phyloP scores from a whole-genome alignment of 257 asterid species.

The Penstemon newberryi region DNA sequence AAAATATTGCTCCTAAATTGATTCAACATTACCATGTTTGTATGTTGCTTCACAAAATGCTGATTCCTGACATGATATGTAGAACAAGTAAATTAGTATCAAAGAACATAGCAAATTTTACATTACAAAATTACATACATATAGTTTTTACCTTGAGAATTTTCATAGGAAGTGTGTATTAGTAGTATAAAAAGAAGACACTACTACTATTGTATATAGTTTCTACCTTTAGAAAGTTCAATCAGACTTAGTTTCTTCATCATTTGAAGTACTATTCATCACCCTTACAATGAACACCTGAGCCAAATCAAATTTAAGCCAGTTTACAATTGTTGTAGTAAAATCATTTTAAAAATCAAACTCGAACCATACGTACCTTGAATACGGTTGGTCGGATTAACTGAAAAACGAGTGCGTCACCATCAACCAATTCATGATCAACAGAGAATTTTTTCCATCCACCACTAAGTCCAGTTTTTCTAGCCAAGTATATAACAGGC shows the following conservation, averaged over 20 bases:
- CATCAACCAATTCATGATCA: conserved; percentile 81
- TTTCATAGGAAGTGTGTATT: too few relatives aligned
- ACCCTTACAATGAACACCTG: conserved; percentile 56
- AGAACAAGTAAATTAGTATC: too few relatives aligned
- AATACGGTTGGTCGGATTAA: conserved; percentile 50
- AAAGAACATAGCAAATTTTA: too few relatives aligned
- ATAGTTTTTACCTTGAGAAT: too few relatives aligned
- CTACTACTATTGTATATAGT: too few relatives aligned
- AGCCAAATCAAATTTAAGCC: background rate
- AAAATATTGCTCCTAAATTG: too few relatives aligned
- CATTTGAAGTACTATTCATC: conserved; percentile 25
- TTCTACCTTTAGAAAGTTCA: background rate
- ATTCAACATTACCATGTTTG: too few relatives aligned
- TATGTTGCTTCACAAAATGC: too few relatives aligned
- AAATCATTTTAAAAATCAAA: background rate
- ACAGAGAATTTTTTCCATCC: conserved; percentile 89
- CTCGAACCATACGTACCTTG: conserved; percentile 40
- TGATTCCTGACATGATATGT: too few relatives aligned
- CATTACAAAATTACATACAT: too few relatives aligned
- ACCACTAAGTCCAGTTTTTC: conserved; percentile 82
- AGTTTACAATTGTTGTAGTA: background rate
- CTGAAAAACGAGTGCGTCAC: conserved; percentile 83
- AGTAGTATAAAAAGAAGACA: too few relatives aligned
- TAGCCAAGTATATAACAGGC: conserved; percentile 64
- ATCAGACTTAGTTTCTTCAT: background rate